Evolutionary conservation across 2,329 filamentous ascomycete genomes (phyloP).

Genomic region (Aspergillus latus): DNA sequence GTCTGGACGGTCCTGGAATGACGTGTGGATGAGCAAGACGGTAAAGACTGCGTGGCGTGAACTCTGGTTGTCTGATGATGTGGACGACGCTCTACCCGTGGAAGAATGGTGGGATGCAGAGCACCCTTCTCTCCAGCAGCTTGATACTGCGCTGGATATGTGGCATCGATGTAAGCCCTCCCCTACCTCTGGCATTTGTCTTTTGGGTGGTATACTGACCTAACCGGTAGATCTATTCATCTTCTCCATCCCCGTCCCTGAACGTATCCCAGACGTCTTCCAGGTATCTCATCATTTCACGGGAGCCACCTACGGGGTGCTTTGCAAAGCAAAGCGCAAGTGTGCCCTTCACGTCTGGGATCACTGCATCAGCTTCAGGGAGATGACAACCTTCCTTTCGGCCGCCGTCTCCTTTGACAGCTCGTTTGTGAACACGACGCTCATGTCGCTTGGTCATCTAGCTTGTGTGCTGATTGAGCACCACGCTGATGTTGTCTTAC

Average conservation of each 20-base stretch:
- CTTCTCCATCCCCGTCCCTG: conserved; percentile 17
- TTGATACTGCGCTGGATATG: conserved; percentile 38
- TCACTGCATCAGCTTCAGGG: conserved; percentile 61
- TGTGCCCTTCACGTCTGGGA: conserved; percentile 64
- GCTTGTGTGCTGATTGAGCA: conserved; percentile 28
- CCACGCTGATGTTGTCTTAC: conserved; percentile 59
- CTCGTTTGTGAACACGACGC: conserved; percentile 46
- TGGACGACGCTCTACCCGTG: conserved; percentile 37
- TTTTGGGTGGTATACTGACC: background rate
- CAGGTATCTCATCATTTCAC: conserved; percentile 62
- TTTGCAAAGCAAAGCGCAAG: conserved; percentile 60
- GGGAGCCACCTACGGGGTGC: conserved; percentile 59
- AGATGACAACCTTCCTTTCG: conserved; percentile 51
- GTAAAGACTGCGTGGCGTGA: conserved; percentile 47
- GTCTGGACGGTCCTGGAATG: conserved; percentile 46
- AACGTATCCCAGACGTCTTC: conserved; percentile 20
- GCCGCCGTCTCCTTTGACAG: conserved; percentile 35
- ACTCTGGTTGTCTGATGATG: conserved; percentile 47
- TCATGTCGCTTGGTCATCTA: conserved; percentile 34
- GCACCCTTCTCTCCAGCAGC: conserved; percentile 35
- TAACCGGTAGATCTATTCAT: conserved; percentile 16
- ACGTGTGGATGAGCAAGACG: conserved; percentile 48
- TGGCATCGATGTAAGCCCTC: conserved; percentile 47
- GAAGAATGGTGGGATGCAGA: conserved; percentile 40
- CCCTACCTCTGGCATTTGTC: conserved; percentile 26